phyloP scores from a whole-genome alignment of 208 protist species.

The Trypanosomatidae sp. region DNA sequence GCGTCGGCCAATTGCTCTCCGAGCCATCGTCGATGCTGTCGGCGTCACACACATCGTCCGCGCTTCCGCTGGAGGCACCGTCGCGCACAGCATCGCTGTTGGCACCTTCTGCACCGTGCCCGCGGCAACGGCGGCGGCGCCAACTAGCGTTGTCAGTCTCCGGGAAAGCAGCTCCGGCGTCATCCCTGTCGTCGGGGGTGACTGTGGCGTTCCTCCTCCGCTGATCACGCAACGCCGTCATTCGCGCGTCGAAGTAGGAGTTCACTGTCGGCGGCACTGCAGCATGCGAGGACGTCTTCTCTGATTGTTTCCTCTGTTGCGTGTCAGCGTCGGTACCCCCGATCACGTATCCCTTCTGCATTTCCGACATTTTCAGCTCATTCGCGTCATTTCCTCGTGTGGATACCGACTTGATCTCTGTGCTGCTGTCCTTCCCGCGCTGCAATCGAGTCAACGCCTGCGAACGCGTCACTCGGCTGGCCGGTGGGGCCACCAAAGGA shows the following conservation, averaged over 20 bases:
- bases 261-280: not conserved
- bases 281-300: constrained; percentile 1
- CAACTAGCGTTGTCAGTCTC: not conserved
- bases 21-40: not conserved
- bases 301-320: not conserved
- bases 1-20: not conserved
- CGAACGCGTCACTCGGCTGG: not conserved
- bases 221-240: constrained; percentile 4
- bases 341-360: not conserved
- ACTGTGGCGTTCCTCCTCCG: not conserved
- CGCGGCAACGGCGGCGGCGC: not conserved
- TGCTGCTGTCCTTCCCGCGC: not conserved
- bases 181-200: not conserved
- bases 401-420: not conserved
- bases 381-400: not conserved
- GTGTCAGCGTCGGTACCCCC: not conserved
- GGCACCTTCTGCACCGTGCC: not conserved
- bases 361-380: not conserved
- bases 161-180: not conserved
- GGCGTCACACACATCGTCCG: not conserved
- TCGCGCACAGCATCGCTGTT: not conserved
- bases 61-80: not conserved
- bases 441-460: constrained; percentile 4
- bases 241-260: not conserved
- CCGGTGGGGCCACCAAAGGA: not conserved